Conservation (phyloP, 129 eudicot species). For the Chrysanthemum seticuspe region DNA sequence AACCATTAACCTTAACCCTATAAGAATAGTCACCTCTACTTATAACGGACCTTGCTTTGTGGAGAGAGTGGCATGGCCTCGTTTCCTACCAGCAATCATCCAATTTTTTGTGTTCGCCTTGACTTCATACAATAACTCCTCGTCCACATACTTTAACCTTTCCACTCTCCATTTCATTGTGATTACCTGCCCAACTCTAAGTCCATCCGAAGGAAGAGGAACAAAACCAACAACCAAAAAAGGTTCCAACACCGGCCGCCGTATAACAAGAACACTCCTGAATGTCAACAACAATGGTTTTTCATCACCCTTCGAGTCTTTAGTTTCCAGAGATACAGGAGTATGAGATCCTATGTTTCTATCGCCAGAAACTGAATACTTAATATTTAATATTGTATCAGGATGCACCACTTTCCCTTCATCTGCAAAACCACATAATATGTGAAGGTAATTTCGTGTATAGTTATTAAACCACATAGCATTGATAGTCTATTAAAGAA, state of each 20-base stretch:
- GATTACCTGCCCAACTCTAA: conserved; percentile 86
- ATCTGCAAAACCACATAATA: conserved; percentile 44
- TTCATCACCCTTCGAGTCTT: conserved; percentile 33
- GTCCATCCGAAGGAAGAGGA: conserved; percentile 83
- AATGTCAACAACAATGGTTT: conserved; percentile 53
- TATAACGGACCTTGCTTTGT: conserved; percentile 57
- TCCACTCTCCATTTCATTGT: conserved; percentile 91
- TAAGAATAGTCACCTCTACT: not conserved
- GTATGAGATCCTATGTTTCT: conserved; percentile 79
- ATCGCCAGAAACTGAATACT: conserved; percentile 62
- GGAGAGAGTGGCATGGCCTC: conserved; percentile 81
- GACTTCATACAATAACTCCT: conserved; percentile 82
- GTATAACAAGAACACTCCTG: conserved; percentile 65
- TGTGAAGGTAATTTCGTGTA: not conserved
- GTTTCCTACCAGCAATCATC: conserved; percentile 99
- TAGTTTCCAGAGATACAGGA: conserved; percentile 50
- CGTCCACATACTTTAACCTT: conserved; percentile 62
- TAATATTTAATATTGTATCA: conserved; percentile 72
- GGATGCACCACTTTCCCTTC: conserved; percentile 41
- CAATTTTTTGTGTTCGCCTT: conserved; percentile 80
- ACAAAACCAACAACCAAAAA: conserved; percentile 91
- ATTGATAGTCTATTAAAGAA: not conserved
- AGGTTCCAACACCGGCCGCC: conserved; percentile 90
- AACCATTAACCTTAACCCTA: not conserved
- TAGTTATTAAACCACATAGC: not conserved